Percentiles rank a stretch among this genome's conserved stretches.
These are phyloP conservation scores for Talaromyces sp. DNA, from an alignment of 2,329 filamentous ascomycete genomes.

Conservation along the genomic window DNA sequence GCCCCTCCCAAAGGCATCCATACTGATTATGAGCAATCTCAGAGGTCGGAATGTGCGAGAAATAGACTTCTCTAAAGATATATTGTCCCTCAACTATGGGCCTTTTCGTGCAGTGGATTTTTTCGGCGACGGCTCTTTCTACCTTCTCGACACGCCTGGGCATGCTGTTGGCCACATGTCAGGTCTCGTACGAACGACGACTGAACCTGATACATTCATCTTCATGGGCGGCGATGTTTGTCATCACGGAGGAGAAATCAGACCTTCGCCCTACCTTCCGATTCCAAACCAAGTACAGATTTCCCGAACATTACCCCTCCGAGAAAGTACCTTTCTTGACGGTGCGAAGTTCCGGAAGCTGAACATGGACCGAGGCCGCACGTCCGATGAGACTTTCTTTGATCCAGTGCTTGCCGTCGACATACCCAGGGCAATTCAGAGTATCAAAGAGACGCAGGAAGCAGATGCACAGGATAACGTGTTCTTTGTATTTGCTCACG, in stretches of 20 bases:
- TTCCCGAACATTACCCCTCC: background rate
- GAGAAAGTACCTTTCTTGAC: background rate
- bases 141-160: constrained; percentile 28
- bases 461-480: constrained; percentile 26
- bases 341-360: background rate
- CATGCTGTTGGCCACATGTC: constrained; percentile 27
- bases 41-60: constrained; percentile 6
- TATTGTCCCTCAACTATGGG: constrained; percentile 24
- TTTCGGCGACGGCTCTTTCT: constrained; percentile 31
- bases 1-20: background rate
- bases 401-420: constrained; percentile 8
- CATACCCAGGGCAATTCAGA: constrained; percentile 3
- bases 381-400: constrained; percentile 7
- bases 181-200: constrained; percentile 26
- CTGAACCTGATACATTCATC: constrained; percentile 36
- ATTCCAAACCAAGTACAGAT: constrained; percentile 25
- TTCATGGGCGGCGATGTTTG: constrained; percentile 51
- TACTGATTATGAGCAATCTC: background rate
- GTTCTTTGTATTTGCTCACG: constrained; percentile 32
- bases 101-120: constrained; percentile 27
- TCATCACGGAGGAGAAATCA: constrained; percentile 46
- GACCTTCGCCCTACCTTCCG: constrained; percentile 43
- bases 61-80: constrained; percentile 26
- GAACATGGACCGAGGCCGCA: constrained; percentile 4
- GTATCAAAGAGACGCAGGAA: constrained; percentile 19